These are phyloP conservation scores for Penicillium sclerotiorum DNA, from an alignment of 2,329 filamentous ascomycete genomes.

Conservation along the genomic window DNA sequence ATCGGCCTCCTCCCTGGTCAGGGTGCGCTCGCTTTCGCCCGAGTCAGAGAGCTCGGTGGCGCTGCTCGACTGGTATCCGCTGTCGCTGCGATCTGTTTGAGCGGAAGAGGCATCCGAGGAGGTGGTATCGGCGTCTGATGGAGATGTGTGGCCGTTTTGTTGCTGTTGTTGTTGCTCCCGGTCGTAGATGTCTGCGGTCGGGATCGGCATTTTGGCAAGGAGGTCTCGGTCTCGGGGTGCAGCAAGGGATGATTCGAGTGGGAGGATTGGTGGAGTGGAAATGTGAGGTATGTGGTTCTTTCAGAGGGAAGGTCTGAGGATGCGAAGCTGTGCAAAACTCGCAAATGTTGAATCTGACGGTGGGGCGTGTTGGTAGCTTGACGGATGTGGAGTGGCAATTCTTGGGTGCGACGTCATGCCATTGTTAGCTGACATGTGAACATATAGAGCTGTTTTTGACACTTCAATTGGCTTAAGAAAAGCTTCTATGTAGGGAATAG, in stretches of 20 bases:
- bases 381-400: no score
- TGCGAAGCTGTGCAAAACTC: no score
- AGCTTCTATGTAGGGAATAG: no score
- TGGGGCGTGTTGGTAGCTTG: no score
- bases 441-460: no score
- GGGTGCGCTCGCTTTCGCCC: constrained; percentile 22
- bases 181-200: constrained; percentile 21
- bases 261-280: neutral
- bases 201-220: constrained; percentile 22
- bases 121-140: constrained; percentile 9
- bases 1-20: constrained; percentile 48
- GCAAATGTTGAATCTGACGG: no score
- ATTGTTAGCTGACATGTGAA: no score
- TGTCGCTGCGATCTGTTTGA: neutral
- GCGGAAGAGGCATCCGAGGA: constrained; percentile 6
- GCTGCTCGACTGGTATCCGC: neutral
- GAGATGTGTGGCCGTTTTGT: constrained; percentile 7
- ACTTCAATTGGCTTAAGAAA: no score
- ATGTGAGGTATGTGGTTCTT: no score
- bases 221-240: neutral
- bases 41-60: constrained; percentile 23
- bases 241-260: neutral
- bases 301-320: no score
- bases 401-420: no score
- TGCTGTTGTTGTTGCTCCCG: constrained; percentile 15